Base-by-base conservation (phyloP, 495 filamentous ascomycete genomes). In the Penicillium arizonense region DNA sequence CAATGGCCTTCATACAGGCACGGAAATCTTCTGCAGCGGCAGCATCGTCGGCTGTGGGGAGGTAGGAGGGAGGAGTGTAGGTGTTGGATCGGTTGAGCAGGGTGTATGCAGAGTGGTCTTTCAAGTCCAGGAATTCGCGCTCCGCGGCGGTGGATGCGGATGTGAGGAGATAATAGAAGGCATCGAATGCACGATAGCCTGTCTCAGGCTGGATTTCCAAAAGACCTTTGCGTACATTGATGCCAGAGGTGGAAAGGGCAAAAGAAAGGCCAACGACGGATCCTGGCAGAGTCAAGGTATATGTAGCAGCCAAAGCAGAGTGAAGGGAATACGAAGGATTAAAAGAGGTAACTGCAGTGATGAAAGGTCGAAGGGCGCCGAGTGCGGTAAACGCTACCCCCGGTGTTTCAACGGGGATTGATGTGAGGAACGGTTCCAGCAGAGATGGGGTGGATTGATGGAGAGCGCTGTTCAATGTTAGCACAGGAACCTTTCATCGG, bases 81-180 rank as follows among this genome's bases (percentile, higher is more conserved):
- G 95, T 97, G 23, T 82, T 84, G 9, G 91, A 96, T 59, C 83
- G 84, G 43, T 87, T 85, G 16, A 98, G 77, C 7, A 98, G 73
- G 24, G 82, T 67, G 68, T 98, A 97, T 12, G 80, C 75, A 2
- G 88, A 86, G 2, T 88, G 81, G n/a, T 82, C 79, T 69, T 91
- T 88, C 30, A 98, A 77, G 38, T 86, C 85, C n/a, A 98, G 76
- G 50, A 90, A 96, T 64, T 97, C 91, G 34, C 91, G 81, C 73
- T 98, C 94, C 1, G 91, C 90, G 1, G 87, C 87, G 2, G 91
- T 95, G 0, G 94, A 95, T 12, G 90, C 86, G 24, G 88, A 89
- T 1, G 92, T 95, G 20, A 96, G 77, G 3, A 98, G 83, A 58
- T 97, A 97, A 72, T 98, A 98, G 68, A 97, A 98, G 24, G 92